Conservation (phyloP, 805 yeast species). For the Candida verbasci region DNA sequence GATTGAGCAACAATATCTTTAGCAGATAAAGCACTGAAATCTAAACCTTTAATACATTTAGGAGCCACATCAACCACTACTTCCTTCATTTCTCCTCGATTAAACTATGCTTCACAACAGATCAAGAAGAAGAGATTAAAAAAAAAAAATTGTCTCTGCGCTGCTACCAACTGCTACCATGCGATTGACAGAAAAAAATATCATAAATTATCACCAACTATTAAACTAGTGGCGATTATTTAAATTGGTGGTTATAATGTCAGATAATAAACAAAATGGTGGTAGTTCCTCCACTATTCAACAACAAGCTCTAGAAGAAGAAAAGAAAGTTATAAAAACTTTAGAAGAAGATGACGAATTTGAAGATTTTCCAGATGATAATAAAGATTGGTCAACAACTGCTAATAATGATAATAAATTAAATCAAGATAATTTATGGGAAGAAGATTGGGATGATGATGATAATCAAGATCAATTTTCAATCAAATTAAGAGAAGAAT, state of each 20-base stretch:
- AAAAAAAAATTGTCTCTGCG: constrained; percentile 6
- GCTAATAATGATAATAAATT: constrained; percentile 38
- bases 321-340: constrained; percentile 52
- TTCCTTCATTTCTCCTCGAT: constrained; percentile 45
- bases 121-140: constrained; percentile 4
- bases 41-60: constrained; percentile 82
- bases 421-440: constrained; percentile 74
- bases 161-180: no score
- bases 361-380: constrained; percentile 94
- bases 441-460: constrained; percentile 97
- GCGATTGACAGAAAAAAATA: neutral
- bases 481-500: constrained; percentile 55
- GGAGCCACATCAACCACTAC: constrained; percentile 78
- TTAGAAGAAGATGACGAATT: constrained; percentile 96
- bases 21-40: constrained; percentile 90
- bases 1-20: constrained; percentile 89
- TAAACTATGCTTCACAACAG: no score
- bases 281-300: neutral
- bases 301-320: constrained; percentile 19
- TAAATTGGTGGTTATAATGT: constrained; percentile 3
- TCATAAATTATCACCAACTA: neutral
- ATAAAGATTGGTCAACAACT: constrained; percentile 69
- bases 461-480: constrained; percentile 90
- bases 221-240: neutral
- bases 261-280: neutral